These are phyloP conservation scores for Erodium texanum DNA, from an alignment of 441 rosid genomes.

Conservation along the genomic window DNA sequence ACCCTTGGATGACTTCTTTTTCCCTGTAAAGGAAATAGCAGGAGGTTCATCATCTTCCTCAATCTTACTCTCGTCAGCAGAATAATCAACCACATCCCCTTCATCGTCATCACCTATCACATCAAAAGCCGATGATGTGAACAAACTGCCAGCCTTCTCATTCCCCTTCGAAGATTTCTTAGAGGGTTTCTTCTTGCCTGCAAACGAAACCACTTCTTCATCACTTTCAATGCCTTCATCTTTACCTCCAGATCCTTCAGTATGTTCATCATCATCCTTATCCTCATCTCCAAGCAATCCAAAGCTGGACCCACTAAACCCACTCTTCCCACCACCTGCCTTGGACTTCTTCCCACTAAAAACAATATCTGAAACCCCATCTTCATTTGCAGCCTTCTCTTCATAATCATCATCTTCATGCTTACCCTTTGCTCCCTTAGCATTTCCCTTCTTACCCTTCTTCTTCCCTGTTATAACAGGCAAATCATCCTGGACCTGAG, in stretches of 20 bases:
- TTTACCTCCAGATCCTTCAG: too few species aligned
- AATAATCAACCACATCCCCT: slow-evolving; percentile 25
- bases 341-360: slow-evolving; percentile 55
- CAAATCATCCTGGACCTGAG: slow-evolving; percentile 36
- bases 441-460: slow-evolving; percentile 56
- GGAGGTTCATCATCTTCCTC: slow-evolving; percentile 26
- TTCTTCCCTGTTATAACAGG: slow-evolving; percentile 40
- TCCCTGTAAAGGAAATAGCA: slow-evolving; percentile 38
- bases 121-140: slow-evolving; percentile 45
- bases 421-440: slow-evolving; percentile 25
- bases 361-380: slow-evolving; percentile 27
- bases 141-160: slow-evolving; percentile 33
- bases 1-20: slow-evolving; percentile 49
- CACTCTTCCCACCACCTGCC: too few species aligned
- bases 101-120: slow-evolving; percentile 42
- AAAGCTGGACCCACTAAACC: too few species aligned
- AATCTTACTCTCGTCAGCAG: slow-evolving; percentile 20
- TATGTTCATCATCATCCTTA: too few species aligned
- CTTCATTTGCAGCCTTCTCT: slow-evolving; percentile 24
- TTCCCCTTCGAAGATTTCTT: slow-evolving; percentile 9
- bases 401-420: slow-evolving; percentile 32
- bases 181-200: too few species aligned
- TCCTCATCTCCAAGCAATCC: too few species aligned
- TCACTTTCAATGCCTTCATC: too few species aligned
- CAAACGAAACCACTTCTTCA: too few species aligned